Evolutionary conservation across 179 eudicot species (phyloP), one percentile per base, ranked within the genome.

Genomic region (Beta macrorhiza): DNA sequence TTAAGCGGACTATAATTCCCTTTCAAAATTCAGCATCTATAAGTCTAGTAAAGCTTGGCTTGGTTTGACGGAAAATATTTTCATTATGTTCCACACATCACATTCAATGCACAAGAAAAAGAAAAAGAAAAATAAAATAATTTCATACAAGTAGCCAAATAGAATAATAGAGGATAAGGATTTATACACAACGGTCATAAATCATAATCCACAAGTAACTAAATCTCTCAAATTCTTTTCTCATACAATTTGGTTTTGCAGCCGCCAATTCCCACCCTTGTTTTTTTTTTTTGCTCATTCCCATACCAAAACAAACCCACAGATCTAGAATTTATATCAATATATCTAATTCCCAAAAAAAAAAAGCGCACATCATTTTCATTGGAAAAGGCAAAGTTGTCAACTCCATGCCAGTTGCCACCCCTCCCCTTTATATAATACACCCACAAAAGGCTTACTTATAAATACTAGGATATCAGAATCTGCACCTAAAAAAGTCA

Each of bases 361-460:
- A 11, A 45, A 45, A 37, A 13, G 11, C 10, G 1, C 5, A 55
- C 59, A 77, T 77, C 51, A 44, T 56, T 84, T 76, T 84, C 78
- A 72, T 77, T 72, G 80, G 45, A 72, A 80, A 70, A 45, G 56
- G 78, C 83, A 65, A 63, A 80, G 19, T 22, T 63, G 78, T 84
- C 81, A 84, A 82, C 76, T 76, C 71, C 83, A 65, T 42, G 63
- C 67, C 49, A 74, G 59, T 72, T 72, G 55, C 55, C 75, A 55
- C 78, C 61, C 58, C 53, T 11, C 51, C 51, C 14, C 25, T 25
- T 20, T 9, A n/a, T n/a, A 52, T 11, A 22, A 25, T 16, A 12
- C 0, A 1, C 5, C 10, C 55, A 61, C 22, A 56, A 42, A 56
- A 20, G 12, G 52, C 32, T 51, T 75, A 67, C 75, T 63, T 80